Evolutionary conservation across 495 filamentous ascomycete genomes (phyloP).

Genomic region (Neurospora discreta): DNA sequence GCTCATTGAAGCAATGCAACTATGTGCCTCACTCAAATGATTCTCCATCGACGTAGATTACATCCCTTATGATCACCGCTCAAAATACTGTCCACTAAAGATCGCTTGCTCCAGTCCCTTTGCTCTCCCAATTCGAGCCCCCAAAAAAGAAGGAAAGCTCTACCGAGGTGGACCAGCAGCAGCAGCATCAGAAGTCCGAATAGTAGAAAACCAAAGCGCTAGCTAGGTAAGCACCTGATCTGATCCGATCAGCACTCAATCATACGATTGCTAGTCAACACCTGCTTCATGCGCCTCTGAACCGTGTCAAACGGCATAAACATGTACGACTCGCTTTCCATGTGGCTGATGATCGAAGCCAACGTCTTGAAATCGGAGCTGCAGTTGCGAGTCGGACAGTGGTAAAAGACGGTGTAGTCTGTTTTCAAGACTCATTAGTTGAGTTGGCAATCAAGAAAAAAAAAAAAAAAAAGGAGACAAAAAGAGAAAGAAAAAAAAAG

Average conservation of each 20-base stretch:
- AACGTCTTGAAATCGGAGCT: conserved; percentile 34
- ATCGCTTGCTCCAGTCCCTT: neutral
- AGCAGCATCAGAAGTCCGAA: neutral
- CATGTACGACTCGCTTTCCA: conserved; percentile 44
- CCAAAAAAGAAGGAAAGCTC: neutral
- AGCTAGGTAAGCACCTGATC: neutral
- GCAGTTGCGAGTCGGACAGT: conserved; percentile 38
- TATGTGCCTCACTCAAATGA: too few species aligned
- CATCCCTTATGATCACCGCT: neutral
- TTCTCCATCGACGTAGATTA: too few species aligned
- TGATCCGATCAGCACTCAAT: neutral
- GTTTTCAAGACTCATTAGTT: neutral
- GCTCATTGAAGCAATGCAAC: neutral
- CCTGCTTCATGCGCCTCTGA: conserved; percentile 13
- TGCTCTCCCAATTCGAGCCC: neutral
- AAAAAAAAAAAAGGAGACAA: neutral
- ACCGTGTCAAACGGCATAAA: conserved; percentile 39
- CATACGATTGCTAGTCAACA: conserved; percentile 7
- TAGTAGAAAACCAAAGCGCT: neutral
- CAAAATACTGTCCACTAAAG: neutral
- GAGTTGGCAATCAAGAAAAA: neutral
- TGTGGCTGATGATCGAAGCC: conserved; percentile 40
- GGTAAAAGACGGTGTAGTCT: conserved; percentile 40
- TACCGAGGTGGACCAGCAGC: neutral
- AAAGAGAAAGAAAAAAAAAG: neutral